phyloP scores from a whole-genome alignment of 805 yeast species.

The Blastobotrys mokoenaii region DNA sequence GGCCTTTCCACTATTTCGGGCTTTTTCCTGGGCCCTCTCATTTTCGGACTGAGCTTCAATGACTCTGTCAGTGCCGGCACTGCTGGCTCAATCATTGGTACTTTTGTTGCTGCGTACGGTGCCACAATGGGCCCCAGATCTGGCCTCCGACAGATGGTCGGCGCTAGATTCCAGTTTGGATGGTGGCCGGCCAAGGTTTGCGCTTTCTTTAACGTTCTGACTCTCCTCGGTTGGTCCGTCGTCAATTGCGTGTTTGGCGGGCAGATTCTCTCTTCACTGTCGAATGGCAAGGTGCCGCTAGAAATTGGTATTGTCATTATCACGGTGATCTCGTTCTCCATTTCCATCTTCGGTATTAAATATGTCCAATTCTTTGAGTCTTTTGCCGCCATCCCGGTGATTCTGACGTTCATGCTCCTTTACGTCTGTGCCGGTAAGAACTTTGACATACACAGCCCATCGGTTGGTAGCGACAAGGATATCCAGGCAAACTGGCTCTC shows the following conservation, averaged over 20 bases:
- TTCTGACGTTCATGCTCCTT: conserved; percentile 56
- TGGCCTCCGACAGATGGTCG: conserved; percentile 83
- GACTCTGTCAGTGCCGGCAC: conserved; percentile 58
- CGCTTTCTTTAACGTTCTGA: conserved; percentile 60
- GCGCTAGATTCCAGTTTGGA: conserved; percentile 73
- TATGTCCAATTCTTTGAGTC: conserved; percentile 63
- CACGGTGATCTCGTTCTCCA: conserved; percentile 50
- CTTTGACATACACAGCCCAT: conserved; percentile 24
- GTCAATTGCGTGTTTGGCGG: conserved; percentile 89
- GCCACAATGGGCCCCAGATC: conserved; percentile 84
- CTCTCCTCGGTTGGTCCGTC: conserved; percentile 89
- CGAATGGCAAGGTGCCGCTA: conserved; percentile 57
- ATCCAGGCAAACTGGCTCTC: conserved; percentile 62
- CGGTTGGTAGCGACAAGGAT: conserved; percentile 35
- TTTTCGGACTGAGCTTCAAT: conserved; percentile 60
- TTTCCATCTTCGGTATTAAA: conserved; percentile 73
- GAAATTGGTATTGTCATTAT: conserved; percentile 70
- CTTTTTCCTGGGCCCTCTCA: conserved; percentile 63
- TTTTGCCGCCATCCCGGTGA: conserved; percentile 57
- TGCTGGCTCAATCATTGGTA: conserved; percentile 58
- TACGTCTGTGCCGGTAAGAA: conserved; percentile 42
- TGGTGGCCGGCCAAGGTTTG: conserved; percentile 78
- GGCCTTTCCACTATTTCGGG: conserved; percentile 87
- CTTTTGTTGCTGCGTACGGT: conserved; percentile 73
- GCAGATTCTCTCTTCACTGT: conserved; percentile 60